Percentiles rank a stretch among this genome's conserved stretches.
Conservation (phyloP, 78 protist genomes). For the Dictyostelium purpureum region DNA sequence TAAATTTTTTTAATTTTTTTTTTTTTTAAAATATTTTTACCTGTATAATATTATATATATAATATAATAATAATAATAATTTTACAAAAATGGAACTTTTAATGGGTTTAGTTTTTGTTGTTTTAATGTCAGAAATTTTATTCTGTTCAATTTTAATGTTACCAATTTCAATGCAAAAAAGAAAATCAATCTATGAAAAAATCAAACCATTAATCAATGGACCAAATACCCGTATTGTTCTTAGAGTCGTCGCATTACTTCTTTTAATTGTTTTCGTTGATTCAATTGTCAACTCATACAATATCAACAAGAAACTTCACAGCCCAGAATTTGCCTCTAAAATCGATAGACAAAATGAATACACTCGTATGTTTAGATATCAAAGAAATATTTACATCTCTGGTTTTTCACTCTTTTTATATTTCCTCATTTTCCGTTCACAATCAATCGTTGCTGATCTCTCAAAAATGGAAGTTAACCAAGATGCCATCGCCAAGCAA, state of each 20-base stretch:
- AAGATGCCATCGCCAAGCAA: constrained; percentile 34
- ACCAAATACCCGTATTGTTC: constrained; percentile 8
- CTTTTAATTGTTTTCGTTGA: constrained; percentile 12
- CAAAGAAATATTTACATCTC: constrained; percentile 56
- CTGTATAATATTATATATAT: neutral
- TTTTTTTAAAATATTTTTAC: neutral
- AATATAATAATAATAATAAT: neutral
- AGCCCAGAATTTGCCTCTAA: neutral
- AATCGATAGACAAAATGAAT: neutral
- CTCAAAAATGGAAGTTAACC: constrained; percentile 16
- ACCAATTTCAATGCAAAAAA: constrained; percentile 47
- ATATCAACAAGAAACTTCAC: constrained; percentile 22
- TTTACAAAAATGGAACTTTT: constrained; percentile 21
- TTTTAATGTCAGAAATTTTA: constrained; percentile 20
- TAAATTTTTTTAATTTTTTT: neutral
- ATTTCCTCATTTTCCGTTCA: constrained; percentile 56
- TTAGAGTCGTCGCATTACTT: constrained; percentile 12
- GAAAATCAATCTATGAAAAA: constrained; percentile 4
- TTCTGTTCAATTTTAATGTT: constrained; percentile 30
- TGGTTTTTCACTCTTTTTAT: constrained; percentile 50
- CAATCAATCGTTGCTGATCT: constrained; percentile 27
- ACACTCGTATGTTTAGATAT: constrained; percentile 27
- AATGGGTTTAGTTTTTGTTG: constrained; percentile 7
- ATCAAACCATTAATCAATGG: neutral
- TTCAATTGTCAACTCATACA: constrained; percentile 7